phyloP scores from a whole-genome alignment of 306 rosid genomes.

The Trifolium pratense region DNA sequence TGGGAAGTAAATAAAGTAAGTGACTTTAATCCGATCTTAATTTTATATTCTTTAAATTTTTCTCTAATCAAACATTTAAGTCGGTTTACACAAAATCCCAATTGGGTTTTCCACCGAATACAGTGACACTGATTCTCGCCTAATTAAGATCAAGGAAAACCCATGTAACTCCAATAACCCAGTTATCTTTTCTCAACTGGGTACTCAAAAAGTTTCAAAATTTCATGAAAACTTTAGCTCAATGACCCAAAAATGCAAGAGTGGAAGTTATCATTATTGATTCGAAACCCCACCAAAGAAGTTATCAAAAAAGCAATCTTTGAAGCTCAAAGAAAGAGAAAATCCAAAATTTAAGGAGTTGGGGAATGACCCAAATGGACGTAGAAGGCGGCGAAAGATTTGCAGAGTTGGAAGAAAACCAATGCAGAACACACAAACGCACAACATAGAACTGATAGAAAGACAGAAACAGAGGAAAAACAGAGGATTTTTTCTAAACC shows the following conservation, averaged over 20 bases:
- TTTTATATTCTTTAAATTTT: constrained; percentile 34
- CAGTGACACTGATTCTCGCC: constrained; percentile 45
- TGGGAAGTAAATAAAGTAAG: constrained; percentile 41
- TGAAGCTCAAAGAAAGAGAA: constrained; percentile 51
- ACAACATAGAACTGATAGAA: constrained; percentile 9
- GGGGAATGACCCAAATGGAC: constrained; percentile 53
- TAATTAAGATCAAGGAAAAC: constrained; percentile 43
- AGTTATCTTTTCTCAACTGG: constrained; percentile 34
- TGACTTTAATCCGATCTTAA: constrained; percentile 43
- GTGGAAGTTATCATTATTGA: constrained; percentile 38
- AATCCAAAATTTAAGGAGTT: constrained; percentile 44
- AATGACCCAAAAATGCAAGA: constrained; percentile 64
- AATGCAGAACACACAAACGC: constrained; percentile 42
- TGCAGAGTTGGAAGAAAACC: constrained; percentile 52
- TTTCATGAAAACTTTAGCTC: constrained; percentile 48
- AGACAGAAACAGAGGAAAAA: constrained; percentile 27
- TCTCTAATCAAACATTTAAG: constrained; percentile 35
- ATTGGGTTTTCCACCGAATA: constrained; percentile 40
- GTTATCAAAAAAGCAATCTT: constrained; percentile 48
- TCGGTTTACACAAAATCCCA: constrained; percentile 34
- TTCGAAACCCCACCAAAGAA: constrained; percentile 19
- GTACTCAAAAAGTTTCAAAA: constrained; percentile 40
- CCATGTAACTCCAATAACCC: constrained; percentile 35
- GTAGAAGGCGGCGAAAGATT: constrained; percentile 70
- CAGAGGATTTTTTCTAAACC: constrained; percentile 42